Base-by-base conservation (phyloP, 2,329 filamentous ascomycete genomes). In the Triangularia setosa region DNA sequence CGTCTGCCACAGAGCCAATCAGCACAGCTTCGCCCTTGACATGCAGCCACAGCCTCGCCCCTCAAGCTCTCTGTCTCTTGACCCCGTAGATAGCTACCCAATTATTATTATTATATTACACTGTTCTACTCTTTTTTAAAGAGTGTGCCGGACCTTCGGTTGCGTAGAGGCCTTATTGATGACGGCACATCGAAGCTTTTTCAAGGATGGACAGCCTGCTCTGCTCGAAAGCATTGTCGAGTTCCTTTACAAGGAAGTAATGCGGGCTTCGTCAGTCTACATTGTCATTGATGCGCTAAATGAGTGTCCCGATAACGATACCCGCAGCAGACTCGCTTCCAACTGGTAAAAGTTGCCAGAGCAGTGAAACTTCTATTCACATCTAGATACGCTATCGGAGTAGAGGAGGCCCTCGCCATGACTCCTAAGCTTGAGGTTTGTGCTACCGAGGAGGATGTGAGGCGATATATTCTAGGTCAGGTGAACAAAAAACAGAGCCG, bases 231-330 rank as follows among this genome's bases (percentile, higher is more conserved):
- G 7, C 27, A 30, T 30, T 2, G 11, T 2, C 27, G 2, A 11
- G 27, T 30, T 30, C 11, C 52, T 54, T 25, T 18, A 25, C 3
- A 25, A 54, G 7, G 6, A 54, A 24, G 52, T 54, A 18, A 54
- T 21, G 21, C 14, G 25, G 18, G 75, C 72, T 62, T 70, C 65
- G 0, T 66, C 56, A 24, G 65, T 69, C 16, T 72, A 68, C 60
- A 67, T 71, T 48, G n/a, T 72, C 11, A 27, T 73, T 27, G 70
- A 72, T 63, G 71, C 70, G 4, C 68, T 72, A 7, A 70, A 73
- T 35, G 70, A 73, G 53, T 65, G 63, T 18, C 18, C 44, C 11
- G 28, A 48, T 21, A n/a, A 40, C 8, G 18, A 35, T n/a, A 33
- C 28, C 18, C 4, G 11, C 7, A 6, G 4, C 27, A 30, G 27